These are phyloP conservation scores for Skeletonema tropicum DNA, from an alignment of 108 stramenopile genomes.

Conservation along the genomic window DNA sequence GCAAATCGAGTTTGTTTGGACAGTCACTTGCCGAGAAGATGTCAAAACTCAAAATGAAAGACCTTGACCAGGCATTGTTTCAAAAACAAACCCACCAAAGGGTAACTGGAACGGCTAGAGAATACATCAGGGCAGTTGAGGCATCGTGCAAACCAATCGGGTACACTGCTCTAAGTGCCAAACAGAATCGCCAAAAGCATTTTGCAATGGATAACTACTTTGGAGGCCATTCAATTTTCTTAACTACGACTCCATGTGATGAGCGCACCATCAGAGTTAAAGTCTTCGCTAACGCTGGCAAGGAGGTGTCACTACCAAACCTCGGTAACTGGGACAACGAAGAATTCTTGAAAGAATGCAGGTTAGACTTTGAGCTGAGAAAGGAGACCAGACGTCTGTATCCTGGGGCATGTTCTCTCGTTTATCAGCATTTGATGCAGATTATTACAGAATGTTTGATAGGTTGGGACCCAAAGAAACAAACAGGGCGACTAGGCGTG, in stretches of 20 bases:
- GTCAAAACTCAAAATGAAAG: background rate
- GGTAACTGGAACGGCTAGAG: background rate
- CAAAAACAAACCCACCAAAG: background rate
- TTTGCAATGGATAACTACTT: background rate
- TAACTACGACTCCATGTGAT: background rate
- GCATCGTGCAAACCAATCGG: background rate
- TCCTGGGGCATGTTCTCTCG: too few species aligned
- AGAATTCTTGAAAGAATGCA: background rate
- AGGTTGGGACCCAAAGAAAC: too few species aligned
- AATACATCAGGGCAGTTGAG: background rate
- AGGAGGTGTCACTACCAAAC: background rate
- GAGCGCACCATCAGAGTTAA: slow-evolving; percentile 1
- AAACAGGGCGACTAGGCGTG: too few species aligned
- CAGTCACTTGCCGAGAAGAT: background rate
- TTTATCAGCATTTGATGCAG: too few species aligned
- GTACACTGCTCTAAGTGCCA: background rate
- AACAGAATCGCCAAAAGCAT: background rate
- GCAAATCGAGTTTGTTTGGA: slow-evolving; percentile 5
- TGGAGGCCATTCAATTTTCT: background rate
- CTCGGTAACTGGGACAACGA: background rate
- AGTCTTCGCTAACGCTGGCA: background rate
- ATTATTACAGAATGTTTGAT: too few species aligned
- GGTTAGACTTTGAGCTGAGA: background rate
- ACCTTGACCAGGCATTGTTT: background rate
- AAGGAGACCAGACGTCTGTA: background rate